phyloP scores from a whole-genome alignment of 1,284 basidiomycete genomes.

The Heterobasidion occidentale region DNA sequence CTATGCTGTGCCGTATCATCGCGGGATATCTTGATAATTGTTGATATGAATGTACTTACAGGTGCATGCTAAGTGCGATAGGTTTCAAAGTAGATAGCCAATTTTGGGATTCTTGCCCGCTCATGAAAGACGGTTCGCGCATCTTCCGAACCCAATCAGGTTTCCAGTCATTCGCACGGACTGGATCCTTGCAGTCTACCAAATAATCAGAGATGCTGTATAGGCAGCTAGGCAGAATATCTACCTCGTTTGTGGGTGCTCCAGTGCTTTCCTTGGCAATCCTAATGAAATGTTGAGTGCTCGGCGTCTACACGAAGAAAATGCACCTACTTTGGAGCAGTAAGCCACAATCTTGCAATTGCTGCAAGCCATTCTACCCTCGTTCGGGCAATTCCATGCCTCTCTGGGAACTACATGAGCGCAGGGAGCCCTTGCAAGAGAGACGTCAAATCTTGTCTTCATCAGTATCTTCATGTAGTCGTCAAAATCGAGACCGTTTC shows the following conservation, averaged over 20 bases:
- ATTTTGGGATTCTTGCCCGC: background rate
- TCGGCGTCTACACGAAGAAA: background rate
- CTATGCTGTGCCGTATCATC: too few relatives aligned
- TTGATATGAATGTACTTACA: too few relatives aligned
- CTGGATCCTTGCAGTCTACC: slow-evolving; percentile 15
- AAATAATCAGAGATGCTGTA: too few relatives aligned
- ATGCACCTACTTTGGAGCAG: slow-evolving; percentile 25
- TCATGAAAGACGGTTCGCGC: slow-evolving; percentile 14
- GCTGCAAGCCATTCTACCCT: slow-evolving; percentile 12
- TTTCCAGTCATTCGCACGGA: slow-evolving; percentile 18
- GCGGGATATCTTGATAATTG: too few relatives aligned
- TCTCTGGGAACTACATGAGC: too few relatives aligned
- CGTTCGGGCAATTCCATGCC: too few relatives aligned
- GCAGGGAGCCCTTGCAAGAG: too few relatives aligned
- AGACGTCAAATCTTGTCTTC: too few relatives aligned
- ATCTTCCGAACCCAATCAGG: slow-evolving; percentile 19
- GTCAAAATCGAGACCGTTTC: too few relatives aligned
- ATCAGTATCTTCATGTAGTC: too few relatives aligned
- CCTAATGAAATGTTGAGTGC: slow-evolving; percentile 2
- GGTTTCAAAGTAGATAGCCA: background rate
- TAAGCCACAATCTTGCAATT: slow-evolving; percentile 29
- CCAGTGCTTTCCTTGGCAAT: slow-evolving; percentile 20
- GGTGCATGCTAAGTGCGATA: slow-evolving; percentile 6
- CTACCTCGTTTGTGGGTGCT: slow-evolving; percentile 7
- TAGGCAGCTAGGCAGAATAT: too few relatives aligned